Evolutionary conservation across 768 basidiomycete species (phyloP).

Genomic region (Termitomyces sp.): DNA sequence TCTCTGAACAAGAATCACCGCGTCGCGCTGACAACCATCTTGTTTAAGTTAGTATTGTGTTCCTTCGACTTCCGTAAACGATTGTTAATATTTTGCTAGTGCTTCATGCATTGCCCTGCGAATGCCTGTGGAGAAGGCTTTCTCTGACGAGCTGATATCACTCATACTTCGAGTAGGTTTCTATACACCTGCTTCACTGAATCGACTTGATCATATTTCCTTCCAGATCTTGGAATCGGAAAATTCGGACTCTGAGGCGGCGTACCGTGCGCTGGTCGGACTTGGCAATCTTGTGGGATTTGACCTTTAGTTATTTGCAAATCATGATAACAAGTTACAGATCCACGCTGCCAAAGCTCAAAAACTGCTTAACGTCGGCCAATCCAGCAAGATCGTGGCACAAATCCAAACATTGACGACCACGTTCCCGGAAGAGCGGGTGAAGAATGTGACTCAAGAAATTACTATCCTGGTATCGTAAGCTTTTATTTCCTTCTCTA

Average conservation of each 20-base stretch:
- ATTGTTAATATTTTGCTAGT: slow-evolving; percentile 28
- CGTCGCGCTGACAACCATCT: slow-evolving; percentile 71
- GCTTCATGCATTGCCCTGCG: slow-evolving; percentile 56
- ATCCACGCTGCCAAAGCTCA: slow-evolving; percentile 40
- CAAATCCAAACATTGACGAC: slow-evolving; percentile 33
- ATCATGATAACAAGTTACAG: slow-evolving; percentile 27
- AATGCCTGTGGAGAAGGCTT: slow-evolving; percentile 30
- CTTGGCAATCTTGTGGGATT: slow-evolving; percentile 65
- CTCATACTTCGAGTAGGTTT: slow-evolving; percentile 42
- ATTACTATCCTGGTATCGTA: slow-evolving; percentile 37
- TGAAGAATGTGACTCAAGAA: slow-evolving; percentile 45
- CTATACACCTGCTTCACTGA: not conserved
- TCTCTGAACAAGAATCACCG: slow-evolving; percentile 65
- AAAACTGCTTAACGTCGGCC: slow-evolving; percentile 31
- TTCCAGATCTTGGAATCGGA: slow-evolving; percentile 46
- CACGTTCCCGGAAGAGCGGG: slow-evolving; percentile 54
- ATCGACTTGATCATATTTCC: not conserved
- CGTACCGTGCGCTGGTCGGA: slow-evolving; percentile 66
- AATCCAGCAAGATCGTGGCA: slow-evolving; percentile 34
- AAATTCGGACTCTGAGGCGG: slow-evolving; percentile 58
- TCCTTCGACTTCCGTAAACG: not conserved
- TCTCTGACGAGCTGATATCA: slow-evolving; percentile 37
- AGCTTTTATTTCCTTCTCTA: slow-evolving; percentile 4
- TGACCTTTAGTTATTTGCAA: not conserved
- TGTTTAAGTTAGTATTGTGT: slow-evolving; percentile 72